Conservation (phyloP, 2,329 filamentous ascomycete genomes). For the Dendryphion nanum region DNA sequence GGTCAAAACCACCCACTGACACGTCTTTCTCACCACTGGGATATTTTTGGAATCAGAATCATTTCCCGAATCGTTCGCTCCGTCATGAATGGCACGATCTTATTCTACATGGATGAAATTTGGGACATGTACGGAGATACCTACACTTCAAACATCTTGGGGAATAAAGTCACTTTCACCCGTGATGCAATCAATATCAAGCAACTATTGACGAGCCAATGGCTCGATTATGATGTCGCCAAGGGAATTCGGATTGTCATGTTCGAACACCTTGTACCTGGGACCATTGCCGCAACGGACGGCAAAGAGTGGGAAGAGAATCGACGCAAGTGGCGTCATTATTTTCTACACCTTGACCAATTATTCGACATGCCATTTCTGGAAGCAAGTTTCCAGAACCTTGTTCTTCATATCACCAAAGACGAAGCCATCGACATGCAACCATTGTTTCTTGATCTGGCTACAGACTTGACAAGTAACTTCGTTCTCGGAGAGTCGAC, state of each 20-base stretch:
- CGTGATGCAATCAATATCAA: constrained; percentile 1
- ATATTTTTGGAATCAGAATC: neutral
- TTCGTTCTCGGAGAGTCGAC: neutral
- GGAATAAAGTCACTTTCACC: neutral
- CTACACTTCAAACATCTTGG: neutral
- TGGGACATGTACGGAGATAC: neutral
- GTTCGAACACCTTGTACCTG: neutral
- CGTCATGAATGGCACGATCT: neutral
- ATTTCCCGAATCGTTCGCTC: neutral
- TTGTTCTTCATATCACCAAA: neutral
- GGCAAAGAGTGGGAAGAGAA: neutral
- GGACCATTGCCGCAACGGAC: neutral
- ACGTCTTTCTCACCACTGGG: neutral
- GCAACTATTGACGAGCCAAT: neutral
- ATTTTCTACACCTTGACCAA: neutral
- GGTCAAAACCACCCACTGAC: too few species aligned
- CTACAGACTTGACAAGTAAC: neutral
- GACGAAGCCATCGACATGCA: neutral
- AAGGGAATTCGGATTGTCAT: neutral
- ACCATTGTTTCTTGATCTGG: neutral
- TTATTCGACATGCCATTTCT: neutral
- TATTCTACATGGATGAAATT: neutral
- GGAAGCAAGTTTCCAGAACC: neutral
- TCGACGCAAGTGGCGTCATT: neutral
- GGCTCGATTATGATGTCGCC: neutral